Percentiles rank a stretch among this genome's conserved stretches.
Evolutionary conservation across 129 eudicot genomes (phyloP).

Genomic region (Deinandra increscens): DNA sequence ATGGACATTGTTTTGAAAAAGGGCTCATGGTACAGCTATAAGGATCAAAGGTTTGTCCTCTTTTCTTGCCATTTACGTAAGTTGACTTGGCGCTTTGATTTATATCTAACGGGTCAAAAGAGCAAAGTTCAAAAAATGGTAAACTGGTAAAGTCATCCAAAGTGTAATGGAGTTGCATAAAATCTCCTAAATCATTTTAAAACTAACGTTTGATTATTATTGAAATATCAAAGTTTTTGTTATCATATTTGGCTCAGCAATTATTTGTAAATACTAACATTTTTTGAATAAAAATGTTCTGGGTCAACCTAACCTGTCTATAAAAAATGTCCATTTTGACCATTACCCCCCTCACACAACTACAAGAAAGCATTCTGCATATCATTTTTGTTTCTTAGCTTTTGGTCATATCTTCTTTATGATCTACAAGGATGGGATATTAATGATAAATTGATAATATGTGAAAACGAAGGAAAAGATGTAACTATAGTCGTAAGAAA

Average conservation of each 20-base stretch:
- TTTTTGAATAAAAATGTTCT: not conserved
- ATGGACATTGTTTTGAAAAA: conserved; percentile 74
- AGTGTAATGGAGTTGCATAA: not conserved
- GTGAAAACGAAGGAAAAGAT: too few relatives aligned
- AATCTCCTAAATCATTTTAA: not conserved
- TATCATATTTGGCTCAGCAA: not conserved
- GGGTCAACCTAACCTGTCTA: not conserved
- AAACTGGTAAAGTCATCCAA: not conserved
- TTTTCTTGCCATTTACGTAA: not conserved
- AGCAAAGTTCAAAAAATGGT: not conserved
- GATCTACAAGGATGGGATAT: too few relatives aligned
- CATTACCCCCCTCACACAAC: not conserved
- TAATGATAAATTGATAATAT: too few relatives aligned
- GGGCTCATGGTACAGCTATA: conserved; percentile 94
- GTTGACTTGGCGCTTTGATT: not conserved
- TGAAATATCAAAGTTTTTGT: not conserved
- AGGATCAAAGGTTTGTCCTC: conserved; percentile 71
- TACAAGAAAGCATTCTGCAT: not conserved
- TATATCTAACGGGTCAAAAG: not conserved
- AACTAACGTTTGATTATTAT: not conserved
- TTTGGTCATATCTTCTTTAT: not conserved
- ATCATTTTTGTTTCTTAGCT: not conserved
- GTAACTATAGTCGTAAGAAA: too few relatives aligned
- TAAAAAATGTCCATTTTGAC: not conserved
- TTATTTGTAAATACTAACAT: not conserved